Evolutionary conservation across 345 rosid genomes (phyloP).

Genomic region (Lepidium sativum): DNA sequence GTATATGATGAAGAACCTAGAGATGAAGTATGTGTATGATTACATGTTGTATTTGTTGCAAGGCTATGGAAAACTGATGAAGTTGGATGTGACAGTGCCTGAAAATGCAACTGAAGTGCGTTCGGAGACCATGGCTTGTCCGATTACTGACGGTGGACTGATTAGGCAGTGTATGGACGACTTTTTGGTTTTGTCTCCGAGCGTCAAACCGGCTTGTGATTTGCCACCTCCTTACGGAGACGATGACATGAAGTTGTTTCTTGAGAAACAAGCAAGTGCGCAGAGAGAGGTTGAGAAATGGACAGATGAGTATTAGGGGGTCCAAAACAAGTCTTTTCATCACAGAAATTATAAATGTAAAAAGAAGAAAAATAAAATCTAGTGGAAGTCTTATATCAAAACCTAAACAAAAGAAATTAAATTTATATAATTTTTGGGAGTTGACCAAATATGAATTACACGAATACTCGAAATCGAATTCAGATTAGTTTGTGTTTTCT

Average conservation of each 20-base stretch:
- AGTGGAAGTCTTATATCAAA: background rate
- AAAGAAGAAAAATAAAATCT: background rate
- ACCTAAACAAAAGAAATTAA: background rate
- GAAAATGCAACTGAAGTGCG: conserved; percentile 31
- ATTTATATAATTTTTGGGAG: background rate
- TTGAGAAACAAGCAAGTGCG: conserved; percentile 20
- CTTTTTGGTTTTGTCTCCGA: conserved; percentile 41
- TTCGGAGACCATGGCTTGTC: conserved; percentile 36
- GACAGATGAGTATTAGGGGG: conserved; percentile 14
- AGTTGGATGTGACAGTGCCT: conserved; percentile 38
- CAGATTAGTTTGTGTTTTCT: no score
- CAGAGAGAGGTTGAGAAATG: conserved; percentile 28
- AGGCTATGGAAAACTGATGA: conserved; percentile 45
- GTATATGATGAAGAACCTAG: conserved; percentile 32
- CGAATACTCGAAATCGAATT: no score
- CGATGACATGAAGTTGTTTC: conserved; percentile 14
- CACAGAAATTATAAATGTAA: background rate
- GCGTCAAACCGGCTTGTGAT: conserved; percentile 31
- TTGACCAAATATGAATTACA: no score
- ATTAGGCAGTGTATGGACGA: conserved; percentile 37
- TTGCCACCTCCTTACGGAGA: conserved; percentile 35
- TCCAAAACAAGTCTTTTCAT: background rate
- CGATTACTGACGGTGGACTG: conserved; percentile 19
- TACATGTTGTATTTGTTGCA: conserved; percentile 49
- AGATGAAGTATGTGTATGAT: conserved; percentile 46